These are phyloP conservation scores for Daedalea quercina DNA, from an alignment of 768 basidiomycete genomes.

Conservation along the genomic window DNA sequence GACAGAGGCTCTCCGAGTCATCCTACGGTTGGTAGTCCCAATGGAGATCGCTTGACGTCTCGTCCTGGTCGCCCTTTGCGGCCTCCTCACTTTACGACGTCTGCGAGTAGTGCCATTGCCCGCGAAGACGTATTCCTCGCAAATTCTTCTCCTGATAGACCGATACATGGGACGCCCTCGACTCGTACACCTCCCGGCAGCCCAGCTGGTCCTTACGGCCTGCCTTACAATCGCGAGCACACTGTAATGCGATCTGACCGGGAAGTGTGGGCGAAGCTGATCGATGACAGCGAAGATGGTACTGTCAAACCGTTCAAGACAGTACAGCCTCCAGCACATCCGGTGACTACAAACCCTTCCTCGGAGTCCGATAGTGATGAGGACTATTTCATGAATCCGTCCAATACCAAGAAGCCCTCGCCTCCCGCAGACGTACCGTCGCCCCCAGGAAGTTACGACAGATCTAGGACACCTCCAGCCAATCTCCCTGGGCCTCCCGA, in stretches of 20 bases:
- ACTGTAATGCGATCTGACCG: not conserved
- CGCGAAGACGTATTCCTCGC: not conserved
- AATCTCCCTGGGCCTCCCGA: slow-evolving; percentile 13
- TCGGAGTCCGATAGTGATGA: slow-evolving; percentile 43
- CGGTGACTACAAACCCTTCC: slow-evolving; percentile 17
- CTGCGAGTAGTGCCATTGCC: not conserved
- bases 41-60: not conserved
- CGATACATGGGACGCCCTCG: not conserved
- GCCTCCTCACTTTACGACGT: not conserved
- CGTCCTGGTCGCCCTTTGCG: not conserved
- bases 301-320: not conserved
- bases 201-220: not conserved
- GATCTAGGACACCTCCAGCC: slow-evolving; percentile 7
- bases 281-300: not conserved
- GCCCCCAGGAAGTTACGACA: slow-evolving; percentile 4
- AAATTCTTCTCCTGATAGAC: not conserved
- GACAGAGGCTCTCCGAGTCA: slow-evolving; percentile 29
- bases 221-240: not conserved
- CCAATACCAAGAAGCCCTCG: slow-evolving; percentile 16
- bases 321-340: not conserved
- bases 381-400: slow-evolving; percentile 1
- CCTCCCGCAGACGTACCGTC: slow-evolving; percentile 7
- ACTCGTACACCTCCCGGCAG: not conserved
- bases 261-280: not conserved
- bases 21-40: not conserved